Evolutionary conservation across 2,329 filamentous ascomycete species (phyloP).

Genomic region (Reticulascus tulasneorum): DNA sequence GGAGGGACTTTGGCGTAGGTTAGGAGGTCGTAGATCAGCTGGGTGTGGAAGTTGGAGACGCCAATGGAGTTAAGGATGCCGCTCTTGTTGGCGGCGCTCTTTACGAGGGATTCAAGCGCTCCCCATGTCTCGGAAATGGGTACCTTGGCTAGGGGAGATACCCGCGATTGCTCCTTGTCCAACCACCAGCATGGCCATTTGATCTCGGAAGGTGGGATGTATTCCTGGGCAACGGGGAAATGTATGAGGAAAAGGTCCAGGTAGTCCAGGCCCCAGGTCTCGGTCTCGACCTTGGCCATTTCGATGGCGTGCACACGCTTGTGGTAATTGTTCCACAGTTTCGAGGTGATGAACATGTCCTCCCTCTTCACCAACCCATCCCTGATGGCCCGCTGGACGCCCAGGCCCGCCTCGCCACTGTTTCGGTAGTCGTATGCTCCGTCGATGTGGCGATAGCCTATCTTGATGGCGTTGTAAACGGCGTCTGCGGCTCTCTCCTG

Average conservation of each 20-base stretch:
- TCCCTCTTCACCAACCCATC: constrained; percentile 61
- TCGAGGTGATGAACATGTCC: constrained; percentile 48
- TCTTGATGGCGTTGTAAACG: constrained; percentile 50
- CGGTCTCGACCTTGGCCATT: constrained; percentile 22
- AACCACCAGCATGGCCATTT: constrained; percentile 36
- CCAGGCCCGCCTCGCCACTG: constrained; percentile 27
- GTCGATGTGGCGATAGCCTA: constrained; percentile 27
- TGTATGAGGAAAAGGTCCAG: constrained; percentile 34
- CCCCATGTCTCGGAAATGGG: constrained; percentile 21
- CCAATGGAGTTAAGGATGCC: constrained; percentile 47
- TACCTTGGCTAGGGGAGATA: too few species aligned
- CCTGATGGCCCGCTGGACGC: constrained; percentile 50
- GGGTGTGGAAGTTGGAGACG: constrained; percentile 27
- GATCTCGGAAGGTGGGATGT: constrained; percentile 19
- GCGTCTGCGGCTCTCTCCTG: constrained; percentile 33
- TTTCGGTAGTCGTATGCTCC: constrained; percentile 21
- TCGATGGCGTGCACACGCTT: constrained; percentile 24
- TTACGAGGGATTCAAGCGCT: constrained; percentile 23
- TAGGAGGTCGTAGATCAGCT: constrained; percentile 23
- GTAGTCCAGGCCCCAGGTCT: constrained; percentile 24
- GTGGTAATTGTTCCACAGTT: constrained; percentile 30
- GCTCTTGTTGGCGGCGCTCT: constrained; percentile 19
- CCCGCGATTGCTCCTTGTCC: constrained; percentile 37
- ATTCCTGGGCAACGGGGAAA: constrained; percentile 23
- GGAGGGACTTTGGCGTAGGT: constrained; percentile 20